Evolutionary conservation across 2,329 filamentous ascomycete species (phyloP), one percentile per base, ranked within the genome.

Genomic region (Cercospora sojina): DNA sequence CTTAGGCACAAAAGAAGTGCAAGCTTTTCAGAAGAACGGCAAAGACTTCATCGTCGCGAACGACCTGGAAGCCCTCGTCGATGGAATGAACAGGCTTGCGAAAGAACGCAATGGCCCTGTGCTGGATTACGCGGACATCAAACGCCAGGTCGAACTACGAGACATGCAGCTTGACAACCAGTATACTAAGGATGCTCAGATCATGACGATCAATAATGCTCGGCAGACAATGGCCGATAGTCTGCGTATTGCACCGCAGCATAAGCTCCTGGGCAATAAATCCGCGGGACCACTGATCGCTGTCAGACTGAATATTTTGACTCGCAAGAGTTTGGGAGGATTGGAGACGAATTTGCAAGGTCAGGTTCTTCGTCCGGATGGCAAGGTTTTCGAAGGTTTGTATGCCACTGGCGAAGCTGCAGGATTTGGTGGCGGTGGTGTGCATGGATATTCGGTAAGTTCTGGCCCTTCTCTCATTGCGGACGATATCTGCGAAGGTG

Each of bases 391-490:
- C 31, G 53, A 57, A 29, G 53, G 53, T 9, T 13, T 57, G 3
- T 57, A 57, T 16, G 53, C 53, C 2, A 57, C 53, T 23, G 53
- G 53, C 4, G 53, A 57, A 5, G 53, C 53, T n/a, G 53, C 53
- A 18, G 53, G 53, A 7, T 57, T 57, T 13, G 53, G 53, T 12
- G 53, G 53, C 4, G 53, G 53, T 10, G 53, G 53, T 16, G 53
- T 57, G 3, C 53, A 57, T 16, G 53, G 53, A 57, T 57, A 57
- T 13, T 57, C 53, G 53, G 53, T 57, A 23, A 35, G 53, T 23
- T 4, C 47, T 53, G 23, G 25, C 9, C 20, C 51, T 7, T 32
- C 3, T 2, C 25, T 13, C 18, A 25, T 5, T 13, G 12, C 2
- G 47, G 8, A 25, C 18, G 18, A 16, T 5, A 18, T 8, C 25